Conservation (phyloP, 768 basidiomycete genomes). For the Neoboletus brunneissimus region DNA sequence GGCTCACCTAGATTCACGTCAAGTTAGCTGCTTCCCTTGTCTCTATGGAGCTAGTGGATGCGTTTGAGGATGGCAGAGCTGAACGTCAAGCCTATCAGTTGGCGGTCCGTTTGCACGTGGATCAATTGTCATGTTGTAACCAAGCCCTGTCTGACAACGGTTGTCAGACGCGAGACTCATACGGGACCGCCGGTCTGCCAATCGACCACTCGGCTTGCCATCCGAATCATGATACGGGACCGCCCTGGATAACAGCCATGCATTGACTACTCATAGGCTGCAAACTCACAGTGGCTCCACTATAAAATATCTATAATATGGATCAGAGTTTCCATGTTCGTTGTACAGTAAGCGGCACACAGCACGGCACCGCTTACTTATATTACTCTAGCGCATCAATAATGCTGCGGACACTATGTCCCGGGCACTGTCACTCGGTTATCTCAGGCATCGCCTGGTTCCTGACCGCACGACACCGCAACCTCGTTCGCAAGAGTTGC, state of each 20-base stretch:
- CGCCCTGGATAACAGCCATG: neutral
- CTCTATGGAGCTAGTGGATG: neutral
- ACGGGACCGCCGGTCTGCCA: neutral
- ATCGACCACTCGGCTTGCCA: neutral
- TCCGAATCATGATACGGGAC: neutral
- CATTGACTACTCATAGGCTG: neutral
- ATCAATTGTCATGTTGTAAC: neutral
- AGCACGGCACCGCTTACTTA: conserved; percentile 10
- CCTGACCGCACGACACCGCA: conserved; percentile 16
- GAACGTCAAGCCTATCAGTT: neutral
- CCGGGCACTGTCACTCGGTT: conserved; percentile 6
- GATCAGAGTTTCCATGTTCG: conserved; percentile 1
- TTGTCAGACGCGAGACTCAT: neutral
- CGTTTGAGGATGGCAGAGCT: neutral
- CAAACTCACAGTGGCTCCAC: neutral
- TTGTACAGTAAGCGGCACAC: neutral
- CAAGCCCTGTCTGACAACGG: neutral
- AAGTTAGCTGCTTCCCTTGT: neutral
- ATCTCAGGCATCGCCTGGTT: conserved; percentile 17
- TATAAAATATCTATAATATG: neutral
- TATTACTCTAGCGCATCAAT: neutral
- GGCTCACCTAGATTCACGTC: neutral
- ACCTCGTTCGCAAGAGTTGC: neutral
- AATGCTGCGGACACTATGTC: conserved; percentile 5
- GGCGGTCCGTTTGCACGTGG: neutral